Base-by-base conservation (phyloP, 805 yeast genomes). In the Candida nitratophila region DNA sequence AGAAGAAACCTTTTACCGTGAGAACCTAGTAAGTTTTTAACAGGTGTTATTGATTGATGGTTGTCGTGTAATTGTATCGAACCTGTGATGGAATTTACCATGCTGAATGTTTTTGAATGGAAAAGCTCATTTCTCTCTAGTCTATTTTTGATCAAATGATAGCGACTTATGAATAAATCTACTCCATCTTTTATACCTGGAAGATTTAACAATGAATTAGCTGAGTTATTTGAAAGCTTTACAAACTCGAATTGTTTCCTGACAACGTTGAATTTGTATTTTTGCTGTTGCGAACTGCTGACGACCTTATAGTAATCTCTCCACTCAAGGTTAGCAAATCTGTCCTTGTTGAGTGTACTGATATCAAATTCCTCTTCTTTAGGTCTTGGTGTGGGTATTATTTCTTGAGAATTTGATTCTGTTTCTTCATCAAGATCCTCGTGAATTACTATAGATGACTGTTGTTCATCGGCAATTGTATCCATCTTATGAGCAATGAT, bases 21-120 rank as follows among this genome's bases (percentile, higher is more conserved):
- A 44, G 96, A 68, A 27, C 99, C 99, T 26, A 93, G 60, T 46
- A 93, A 66, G 60, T 90, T 90, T 55, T 90, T 90, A 43, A 93
- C 80, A 34, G 79, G 70, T 0, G 96, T 86, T 38, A 91, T 68
- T 40, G 61, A 55, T 8, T 51, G 40, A 12, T 44, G 45, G 5
- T 38, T 12, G 34, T 41, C 29, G 49, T 39, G 52, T 2, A 45
- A 41, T 26, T 37, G 39, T 32, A 45, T 43, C 6, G 59, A 44
- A 22, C 65, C 56, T 44, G 65, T 63, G 38, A 74, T 57, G n/a
- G 76, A 69, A 11, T 75, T 70, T 6, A 70, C 55, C 38, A 74
- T 61, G 19, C 70, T 61, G 45, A 64, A 65, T 14, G 75, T 59
- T 5, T 75, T 58, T 31, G 73, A 70, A 54, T 83, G 89, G 55